Percentiles rank a stretch among this genome's conserved stretches.
These are phyloP conservation scores for Saccharomycopsis vini DNA, from an alignment of 805 yeast genomes.

Conservation along the genomic window DNA sequence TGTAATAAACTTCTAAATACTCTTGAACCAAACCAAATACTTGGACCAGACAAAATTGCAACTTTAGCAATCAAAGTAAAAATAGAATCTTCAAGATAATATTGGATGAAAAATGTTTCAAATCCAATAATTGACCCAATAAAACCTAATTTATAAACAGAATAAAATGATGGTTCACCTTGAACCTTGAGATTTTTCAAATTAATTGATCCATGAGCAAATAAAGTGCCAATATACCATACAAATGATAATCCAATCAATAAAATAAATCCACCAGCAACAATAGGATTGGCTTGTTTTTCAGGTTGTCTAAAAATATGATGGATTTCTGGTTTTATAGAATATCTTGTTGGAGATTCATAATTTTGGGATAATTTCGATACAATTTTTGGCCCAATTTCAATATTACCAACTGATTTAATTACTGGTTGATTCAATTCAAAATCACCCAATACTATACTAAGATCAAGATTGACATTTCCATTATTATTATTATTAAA, in stretches of 20 bases:
- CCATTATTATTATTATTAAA: neutral
- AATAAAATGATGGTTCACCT: slow-evolving; percentile 26
- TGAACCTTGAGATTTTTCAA: slow-evolving; percentile 30
- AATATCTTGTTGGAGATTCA: slow-evolving; percentile 9
- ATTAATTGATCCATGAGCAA: slow-evolving; percentile 11
- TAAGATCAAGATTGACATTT: slow-evolving; percentile 1
- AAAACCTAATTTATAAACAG: slow-evolving; percentile 35
- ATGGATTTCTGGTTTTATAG: slow-evolving; percentile 13
- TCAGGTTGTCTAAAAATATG: slow-evolving; percentile 16
- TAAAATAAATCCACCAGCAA: slow-evolving; percentile 13
- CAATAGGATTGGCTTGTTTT: slow-evolving; percentile 13
- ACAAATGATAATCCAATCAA: slow-evolving; percentile 6
- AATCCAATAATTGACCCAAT: slow-evolving; percentile 38
- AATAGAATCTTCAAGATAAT: slow-evolving; percentile 51
- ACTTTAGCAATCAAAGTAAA: slow-evolving; percentile 46
- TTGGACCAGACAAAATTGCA: slow-evolving; percentile 41
- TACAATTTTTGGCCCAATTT: neutral
- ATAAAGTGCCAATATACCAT: slow-evolving; percentile 11
- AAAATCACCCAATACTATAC: slow-evolving; percentile 11
- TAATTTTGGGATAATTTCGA: slow-evolving; percentile 2
- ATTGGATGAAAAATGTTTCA: slow-evolving; percentile 47
- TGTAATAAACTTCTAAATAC: slow-evolving; percentile 41
- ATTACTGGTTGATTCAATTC: neutral
- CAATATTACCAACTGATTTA: slow-evolving; percentile 6
- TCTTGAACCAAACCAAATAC: slow-evolving; percentile 55